phyloP scores from a whole-genome alignment of 345 rosid genomes.

The Gossypium australe region DNA sequence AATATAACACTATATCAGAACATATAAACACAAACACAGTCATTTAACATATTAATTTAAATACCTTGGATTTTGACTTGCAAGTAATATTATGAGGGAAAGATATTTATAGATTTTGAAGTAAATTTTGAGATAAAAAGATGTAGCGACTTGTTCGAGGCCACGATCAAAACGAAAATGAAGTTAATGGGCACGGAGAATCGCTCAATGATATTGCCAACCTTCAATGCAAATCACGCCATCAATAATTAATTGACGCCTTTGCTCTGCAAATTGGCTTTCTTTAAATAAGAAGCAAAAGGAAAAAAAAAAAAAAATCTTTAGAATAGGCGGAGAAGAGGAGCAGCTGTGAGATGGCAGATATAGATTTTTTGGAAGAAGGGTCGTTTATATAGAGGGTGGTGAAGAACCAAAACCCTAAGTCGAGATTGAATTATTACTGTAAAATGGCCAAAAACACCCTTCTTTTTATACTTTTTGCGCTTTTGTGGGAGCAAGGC shows the following conservation, averaged over 20 bases:
- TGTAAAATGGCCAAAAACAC: no score
- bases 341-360: not conserved
- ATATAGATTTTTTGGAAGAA: not conserved
- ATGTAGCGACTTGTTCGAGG: constrained; percentile 2
- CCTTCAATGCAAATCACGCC: constrained; percentile 5
- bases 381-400: not conserved
- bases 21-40: no score
- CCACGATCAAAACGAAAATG: not conserved
- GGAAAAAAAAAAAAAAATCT: not conserved
- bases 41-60: no score
- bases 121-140: not conserved
- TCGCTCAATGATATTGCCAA: not conserved
- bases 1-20: no score
- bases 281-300: not conserved
- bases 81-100: no score
- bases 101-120: no score
- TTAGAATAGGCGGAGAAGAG: not conserved
- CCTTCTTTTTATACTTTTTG: no score
- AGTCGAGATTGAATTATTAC: no score
- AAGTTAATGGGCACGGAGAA: not conserved
- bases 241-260: not conserved
- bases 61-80: no score
- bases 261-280: constrained; percentile 5
- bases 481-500: no score
- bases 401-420: not conserved